A percentile compares a stretch with the other conserved stretches of the same genome.
Conservation (phyloP, 2,329 filamentous ascomycete genomes). For the Didymella exigua region DNA sequence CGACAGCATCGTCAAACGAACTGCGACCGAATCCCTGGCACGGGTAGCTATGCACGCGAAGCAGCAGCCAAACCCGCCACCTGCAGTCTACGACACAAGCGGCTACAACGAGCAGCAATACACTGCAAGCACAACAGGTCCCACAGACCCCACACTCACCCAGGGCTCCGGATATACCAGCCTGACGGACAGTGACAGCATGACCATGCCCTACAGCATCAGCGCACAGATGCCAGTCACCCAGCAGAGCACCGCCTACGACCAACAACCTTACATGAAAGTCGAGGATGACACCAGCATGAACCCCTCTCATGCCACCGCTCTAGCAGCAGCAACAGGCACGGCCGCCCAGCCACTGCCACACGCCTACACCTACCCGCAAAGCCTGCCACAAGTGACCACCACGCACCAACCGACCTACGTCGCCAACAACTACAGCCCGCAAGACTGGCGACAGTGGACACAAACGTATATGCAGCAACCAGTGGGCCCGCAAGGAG, state of each 20-base stretch:
- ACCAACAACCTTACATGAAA: constrained; percentile 36
- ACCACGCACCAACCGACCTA: constrained; percentile 32
- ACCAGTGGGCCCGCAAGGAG: constrained; percentile 31
- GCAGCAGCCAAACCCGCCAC: constrained; percentile 24
- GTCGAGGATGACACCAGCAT: constrained; percentile 35
- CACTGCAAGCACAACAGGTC: constrained; percentile 17
- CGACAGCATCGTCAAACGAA: constrained; percentile 51
- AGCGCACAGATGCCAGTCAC: constrained; percentile 28
- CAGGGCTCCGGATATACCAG: constrained; percentile 31
- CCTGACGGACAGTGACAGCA: constrained; percentile 15
- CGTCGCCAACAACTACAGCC: constrained; percentile 31
- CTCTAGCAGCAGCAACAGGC: constrained; percentile 34
- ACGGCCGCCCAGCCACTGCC: constrained; percentile 27
- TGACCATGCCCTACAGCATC: constrained; percentile 35
- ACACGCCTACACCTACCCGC: constrained; percentile 34
- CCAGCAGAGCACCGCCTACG: constrained; percentile 33
- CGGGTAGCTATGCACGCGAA: constrained; percentile 44
- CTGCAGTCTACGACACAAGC: constrained; percentile 31
- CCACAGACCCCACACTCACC: constrained; percentile 31
- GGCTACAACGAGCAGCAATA: constrained; percentile 34
- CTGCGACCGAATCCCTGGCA: constrained; percentile 52
- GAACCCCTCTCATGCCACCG: constrained; percentile 38
- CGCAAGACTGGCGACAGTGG: constrained; percentile 46
- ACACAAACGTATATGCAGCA: constrained; percentile 41
- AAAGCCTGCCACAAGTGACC: constrained; percentile 24